These are phyloP conservation scores for Catharanthus roseus DNA, from an alignment of 257 asterid species.

Conservation along the genomic window DNA sequence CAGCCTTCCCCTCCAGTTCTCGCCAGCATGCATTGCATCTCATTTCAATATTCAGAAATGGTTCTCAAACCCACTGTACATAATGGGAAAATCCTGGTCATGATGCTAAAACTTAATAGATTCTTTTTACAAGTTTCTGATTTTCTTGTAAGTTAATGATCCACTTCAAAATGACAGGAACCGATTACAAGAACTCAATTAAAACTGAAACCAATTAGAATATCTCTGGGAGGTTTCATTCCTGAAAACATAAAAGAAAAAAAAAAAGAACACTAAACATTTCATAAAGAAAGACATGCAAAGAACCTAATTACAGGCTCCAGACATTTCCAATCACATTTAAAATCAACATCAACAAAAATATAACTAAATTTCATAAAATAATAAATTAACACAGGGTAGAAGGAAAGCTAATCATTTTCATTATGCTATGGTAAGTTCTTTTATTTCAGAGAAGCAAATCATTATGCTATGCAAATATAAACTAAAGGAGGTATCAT, in stretches of 20 bases:
- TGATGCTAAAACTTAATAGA: not conserved
- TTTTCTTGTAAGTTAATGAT: not conserved
- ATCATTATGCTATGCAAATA: too few species aligned
- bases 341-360: too few species aligned
- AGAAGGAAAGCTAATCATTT: not conserved
- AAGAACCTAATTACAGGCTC: not conserved
- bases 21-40: conserved; percentile 98
- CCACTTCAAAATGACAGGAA: not conserved
- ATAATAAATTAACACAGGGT: too few species aligned
- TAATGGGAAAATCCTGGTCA: conserved; percentile 7
- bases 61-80: not conserved
- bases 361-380: too few species aligned
- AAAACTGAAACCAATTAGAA: not conserved
- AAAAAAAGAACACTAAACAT: not conserved
- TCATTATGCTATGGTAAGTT: not conserved
- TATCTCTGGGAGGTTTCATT: not conserved
- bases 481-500: not conserved
- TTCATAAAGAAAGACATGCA: not conserved
- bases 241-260: not conserved
- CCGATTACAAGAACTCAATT: not conserved
- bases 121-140: not conserved
- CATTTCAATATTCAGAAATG: conserved; percentile 42
- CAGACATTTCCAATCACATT: not conserved
- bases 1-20: conserved; percentile 88
- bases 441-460: too few species aligned